Base-by-base conservation (phyloP, 2,329 filamentous ascomycete genomes). In the Ceratocystis eucalypticola region DNA sequence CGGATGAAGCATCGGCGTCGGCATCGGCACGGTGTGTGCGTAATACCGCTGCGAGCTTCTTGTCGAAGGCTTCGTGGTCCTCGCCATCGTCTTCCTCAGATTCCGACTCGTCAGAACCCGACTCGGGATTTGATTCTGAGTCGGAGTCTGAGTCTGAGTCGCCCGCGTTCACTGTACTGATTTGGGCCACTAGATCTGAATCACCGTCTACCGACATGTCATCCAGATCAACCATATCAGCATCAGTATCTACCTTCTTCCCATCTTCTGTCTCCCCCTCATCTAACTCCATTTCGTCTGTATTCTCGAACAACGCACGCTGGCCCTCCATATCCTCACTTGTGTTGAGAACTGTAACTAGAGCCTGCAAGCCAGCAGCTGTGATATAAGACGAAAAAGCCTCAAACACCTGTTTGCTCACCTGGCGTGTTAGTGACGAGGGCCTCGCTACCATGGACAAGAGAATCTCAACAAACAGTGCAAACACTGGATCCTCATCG, bases 371-470 rank as follows among this genome's bases (percentile, higher is more conserved):
- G 0, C 89, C 89, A 66, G 88, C 84, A 4, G 81, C 79, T 0
- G 88, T 91, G 68, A 97, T 82, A 65, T 89, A 84, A 15, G 83
- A 77, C 2, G 89, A 88, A 73, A 96, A 96, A 0, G 87, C 85
- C 28, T 87, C 83, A 73, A 97, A 97, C 0, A 96, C 91, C 72
- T 94, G 88, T 73, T 93, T 87, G 5, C 91, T 90, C 65, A 95
- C 87, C 71, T 92, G 90, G 37, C 91, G 85, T 78, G 96, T 89
- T 64, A 97, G 79, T 8, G 87, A 84, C 1, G 92, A 96, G 2
- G 88, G 89, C 69, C 91, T 90, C 0, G 91, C 89, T 1, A 95
- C 84, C 77, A 97, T 91, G 64, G 90, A 89, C n/a, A 97, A 79
- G 6, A 99, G 76, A 64, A 97, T 88, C 72, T 97, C 94, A 1